Conservation (phyloP, 2,329 filamentous ascomycete genomes). For the Neofusicoccum sp. region DNA sequence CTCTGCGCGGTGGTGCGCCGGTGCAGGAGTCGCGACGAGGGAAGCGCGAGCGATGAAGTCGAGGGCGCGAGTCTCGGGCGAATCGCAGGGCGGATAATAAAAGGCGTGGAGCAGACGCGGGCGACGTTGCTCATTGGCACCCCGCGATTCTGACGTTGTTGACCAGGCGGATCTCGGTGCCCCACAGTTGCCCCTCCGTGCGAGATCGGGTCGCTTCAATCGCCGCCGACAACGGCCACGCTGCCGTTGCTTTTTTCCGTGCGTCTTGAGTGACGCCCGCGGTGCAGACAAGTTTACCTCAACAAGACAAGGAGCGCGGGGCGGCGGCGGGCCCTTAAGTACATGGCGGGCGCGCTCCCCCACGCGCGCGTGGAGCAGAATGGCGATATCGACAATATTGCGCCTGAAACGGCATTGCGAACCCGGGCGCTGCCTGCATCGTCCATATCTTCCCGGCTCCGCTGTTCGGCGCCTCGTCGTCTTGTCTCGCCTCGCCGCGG, state of each 20-base stretch:
- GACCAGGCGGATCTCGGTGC: background rate
- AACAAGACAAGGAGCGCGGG: background rate
- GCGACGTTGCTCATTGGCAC: background rate
- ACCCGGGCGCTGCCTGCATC: background rate
- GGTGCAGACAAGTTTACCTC: background rate
- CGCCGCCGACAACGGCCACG: background rate
- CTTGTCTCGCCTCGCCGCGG: background rate
- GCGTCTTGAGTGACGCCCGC: background rate
- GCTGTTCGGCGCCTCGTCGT: background rate
- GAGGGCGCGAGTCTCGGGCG: background rate
- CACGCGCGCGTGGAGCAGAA: background rate
- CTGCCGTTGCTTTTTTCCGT: background rate
- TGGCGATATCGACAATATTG: conserved; percentile 7
- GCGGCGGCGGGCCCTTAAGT: no score
- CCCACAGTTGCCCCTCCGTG: conserved; percentile 6
- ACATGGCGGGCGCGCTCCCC: background rate
- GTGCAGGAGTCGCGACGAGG: background rate
- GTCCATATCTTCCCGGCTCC: conserved; percentile 8
- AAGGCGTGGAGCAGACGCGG: background rate
- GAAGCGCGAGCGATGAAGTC: background rate
- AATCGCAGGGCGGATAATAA: background rate
- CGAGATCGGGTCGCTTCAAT: conserved; percentile 12
- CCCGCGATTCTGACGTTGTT: no score
- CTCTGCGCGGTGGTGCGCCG: no score
- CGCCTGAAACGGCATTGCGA: conserved; percentile 5